A percentile compares a stretch with the other conserved stretches of the same genome.
These are phyloP conservation scores for Ophiostoma angusticollis DNA, from an alignment of 2,329 filamentous ascomycete species.

Conservation along the genomic window DNA sequence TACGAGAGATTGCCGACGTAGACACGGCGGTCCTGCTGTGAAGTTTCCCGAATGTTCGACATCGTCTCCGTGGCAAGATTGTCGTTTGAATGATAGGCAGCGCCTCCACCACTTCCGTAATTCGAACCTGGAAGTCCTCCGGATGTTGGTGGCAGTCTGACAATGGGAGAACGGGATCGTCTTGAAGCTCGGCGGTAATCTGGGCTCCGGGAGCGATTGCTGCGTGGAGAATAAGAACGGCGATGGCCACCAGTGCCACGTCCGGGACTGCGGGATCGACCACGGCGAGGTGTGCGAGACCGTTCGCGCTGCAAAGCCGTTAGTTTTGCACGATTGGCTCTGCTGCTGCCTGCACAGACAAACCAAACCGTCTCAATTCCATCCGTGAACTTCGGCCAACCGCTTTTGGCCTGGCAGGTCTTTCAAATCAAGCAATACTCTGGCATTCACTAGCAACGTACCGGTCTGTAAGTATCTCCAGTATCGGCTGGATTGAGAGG, in stretches of 20 bases:
- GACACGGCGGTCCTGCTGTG: constrained; percentile 97
- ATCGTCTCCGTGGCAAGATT: constrained; percentile 92
- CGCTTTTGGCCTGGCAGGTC: no score
- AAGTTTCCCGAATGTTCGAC: constrained; percentile 83
- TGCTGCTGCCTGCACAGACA: no score
- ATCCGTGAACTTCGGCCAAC: no score
- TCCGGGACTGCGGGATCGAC: constrained; percentile 73
- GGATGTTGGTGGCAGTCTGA: constrained; percentile 53
- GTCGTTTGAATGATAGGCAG: constrained; percentile 66
- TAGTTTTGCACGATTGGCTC: no score
- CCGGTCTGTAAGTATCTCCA: constrained; percentile 48
- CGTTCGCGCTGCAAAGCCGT: constrained; percentile 58
- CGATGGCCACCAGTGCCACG: constrained; percentile 47
- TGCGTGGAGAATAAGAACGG: constrained; percentile 67
- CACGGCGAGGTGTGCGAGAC: constrained; percentile 64
- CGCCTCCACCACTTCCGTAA: constrained; percentile 42
- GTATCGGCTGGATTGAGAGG: constrained; percentile 36
- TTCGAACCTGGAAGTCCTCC: constrained; percentile 54
- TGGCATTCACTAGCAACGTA: constrained; percentile 34
- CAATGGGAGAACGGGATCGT: constrained; percentile 80
- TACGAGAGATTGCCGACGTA: constrained; percentile 98
- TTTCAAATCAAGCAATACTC: no score
- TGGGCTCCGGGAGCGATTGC: constrained; percentile 62
- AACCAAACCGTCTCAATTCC: no score
- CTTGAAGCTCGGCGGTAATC: constrained; percentile 60